phyloP scores from a whole-genome alignment of 2,329 filamentous ascomycete species.

The Penicillium sp. region DNA sequence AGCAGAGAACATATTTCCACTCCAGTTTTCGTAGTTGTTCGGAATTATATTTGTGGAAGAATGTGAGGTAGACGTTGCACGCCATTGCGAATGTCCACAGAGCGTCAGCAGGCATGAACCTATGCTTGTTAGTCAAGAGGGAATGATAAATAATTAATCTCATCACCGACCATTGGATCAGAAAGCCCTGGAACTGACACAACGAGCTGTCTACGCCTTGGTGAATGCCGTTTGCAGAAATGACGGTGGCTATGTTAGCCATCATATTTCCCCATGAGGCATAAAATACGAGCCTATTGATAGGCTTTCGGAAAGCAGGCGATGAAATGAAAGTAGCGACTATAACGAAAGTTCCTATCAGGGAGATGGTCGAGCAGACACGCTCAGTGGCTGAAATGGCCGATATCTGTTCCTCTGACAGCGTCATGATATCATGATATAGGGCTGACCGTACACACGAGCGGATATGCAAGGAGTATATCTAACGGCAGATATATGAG shows the following conservation, averaged over 20 bases:
- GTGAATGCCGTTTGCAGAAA: constrained; percentile 63
- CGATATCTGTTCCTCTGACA: constrained; percentile 43
- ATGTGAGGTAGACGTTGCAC: constrained; percentile 78
- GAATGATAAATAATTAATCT: neutral
- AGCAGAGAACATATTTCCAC: constrained; percentile 66
- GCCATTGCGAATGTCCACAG: constrained; percentile 82
- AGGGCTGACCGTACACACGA: neutral
- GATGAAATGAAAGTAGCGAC: constrained; percentile 70
- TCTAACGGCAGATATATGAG: constrained; percentile 4
- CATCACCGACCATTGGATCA: constrained; percentile 78
- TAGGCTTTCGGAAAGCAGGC: constrained; percentile 76
- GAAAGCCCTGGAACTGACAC: constrained; percentile 74
- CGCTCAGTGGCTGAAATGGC: constrained; percentile 67
- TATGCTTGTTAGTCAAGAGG: constrained; percentile 34
- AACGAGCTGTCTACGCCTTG: constrained; percentile 55
- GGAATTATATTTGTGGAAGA: constrained; percentile 72
- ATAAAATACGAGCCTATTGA: constrained; percentile 82
- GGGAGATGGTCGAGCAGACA: constrained; percentile 67
- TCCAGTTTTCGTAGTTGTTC: constrained; percentile 67
- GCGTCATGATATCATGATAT: constrained; percentile 28
- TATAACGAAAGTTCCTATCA: constrained; percentile 71
- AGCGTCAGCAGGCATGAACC: constrained; percentile 76
- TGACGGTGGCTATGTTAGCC: constrained; percentile 73
- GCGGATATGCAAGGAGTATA: neutral
- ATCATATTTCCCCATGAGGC: constrained; percentile 80